phyloP scores from a whole-genome alignment of 495 filamentous ascomycete species.

The Trichoderma gamsii region DNA sequence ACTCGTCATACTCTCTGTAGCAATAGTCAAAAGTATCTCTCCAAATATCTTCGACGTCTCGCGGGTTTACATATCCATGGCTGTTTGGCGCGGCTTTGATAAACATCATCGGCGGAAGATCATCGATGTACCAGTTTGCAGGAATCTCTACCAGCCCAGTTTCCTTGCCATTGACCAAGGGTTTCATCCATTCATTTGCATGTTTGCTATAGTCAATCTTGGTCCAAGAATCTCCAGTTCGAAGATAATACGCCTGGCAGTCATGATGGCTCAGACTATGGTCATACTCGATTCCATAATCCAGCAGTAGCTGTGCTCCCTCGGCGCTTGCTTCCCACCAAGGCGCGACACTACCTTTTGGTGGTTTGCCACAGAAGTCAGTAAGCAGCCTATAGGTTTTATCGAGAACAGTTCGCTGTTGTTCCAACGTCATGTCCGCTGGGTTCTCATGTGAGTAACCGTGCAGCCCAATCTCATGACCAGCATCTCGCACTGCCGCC shows the following conservation, averaged over 20 bases:
- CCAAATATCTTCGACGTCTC: conserved; percentile 53
- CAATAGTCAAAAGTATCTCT: conserved; percentile 54
- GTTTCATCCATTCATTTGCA: conserved; percentile 53
- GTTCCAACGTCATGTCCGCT: conserved; percentile 62
- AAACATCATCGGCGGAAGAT: conserved; percentile 54
- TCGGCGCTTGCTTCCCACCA: conserved; percentile 64
- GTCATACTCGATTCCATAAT: conserved; percentile 58
- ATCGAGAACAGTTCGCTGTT: conserved; percentile 71
- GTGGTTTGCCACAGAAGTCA: conserved; percentile 70
- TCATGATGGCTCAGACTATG: conserved; percentile 50
- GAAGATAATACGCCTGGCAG: conserved; percentile 51
- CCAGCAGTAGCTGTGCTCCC: conserved; percentile 58
- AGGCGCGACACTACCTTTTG: conserved; percentile 59
- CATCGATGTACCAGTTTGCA: conserved; percentile 52
- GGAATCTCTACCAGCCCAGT: conserved; percentile 53
- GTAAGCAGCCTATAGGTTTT: conserved; percentile 69
- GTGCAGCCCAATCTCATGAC: conserved; percentile 74
- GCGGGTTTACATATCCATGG: conserved; percentile 56
- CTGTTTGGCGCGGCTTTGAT: conserved; percentile 47
- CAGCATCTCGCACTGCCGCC: conserved; percentile 61
- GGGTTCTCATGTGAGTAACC: conserved; percentile 76
- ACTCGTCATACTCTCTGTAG: conserved; percentile 56
- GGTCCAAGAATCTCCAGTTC: conserved; percentile 40
- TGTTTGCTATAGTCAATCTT: conserved; percentile 48
- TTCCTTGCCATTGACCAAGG: conserved; percentile 37